A percentile compares a stretch with the other conserved stretches of the same genome.
Evolutionary conservation across 2,329 filamentous ascomycete species (phyloP).

Genomic region (Tolypocladium endophyticum): DNA sequence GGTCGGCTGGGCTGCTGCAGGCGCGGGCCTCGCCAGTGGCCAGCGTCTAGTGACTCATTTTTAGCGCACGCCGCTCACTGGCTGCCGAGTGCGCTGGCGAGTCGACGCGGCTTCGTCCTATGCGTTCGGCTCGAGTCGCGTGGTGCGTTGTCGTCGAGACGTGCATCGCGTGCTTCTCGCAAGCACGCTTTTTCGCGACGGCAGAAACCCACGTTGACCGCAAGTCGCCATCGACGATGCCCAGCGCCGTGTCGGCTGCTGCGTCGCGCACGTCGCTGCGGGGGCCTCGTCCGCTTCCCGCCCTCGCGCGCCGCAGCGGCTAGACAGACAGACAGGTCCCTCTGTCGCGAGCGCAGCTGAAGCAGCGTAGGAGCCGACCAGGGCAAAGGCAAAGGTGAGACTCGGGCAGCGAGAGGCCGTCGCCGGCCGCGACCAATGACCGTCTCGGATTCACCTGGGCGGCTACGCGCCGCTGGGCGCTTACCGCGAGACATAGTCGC

Average conservation of each 20-base stretch:
- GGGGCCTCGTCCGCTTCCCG: too few species aligned
- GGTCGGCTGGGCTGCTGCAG: slow-evolving; percentile 17
- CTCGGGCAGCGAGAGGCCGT: too few species aligned
- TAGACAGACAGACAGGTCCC: too few species aligned
- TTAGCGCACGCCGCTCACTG: slow-evolving; percentile 11
- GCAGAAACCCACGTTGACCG: too few species aligned
- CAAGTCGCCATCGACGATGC: too few species aligned
- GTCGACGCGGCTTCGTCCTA: too few species aligned
- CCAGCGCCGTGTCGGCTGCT: too few species aligned
- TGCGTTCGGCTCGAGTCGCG: background rate
- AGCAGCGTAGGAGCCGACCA: too few species aligned
- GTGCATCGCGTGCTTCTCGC: background rate
- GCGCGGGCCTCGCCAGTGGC: slow-evolving; percentile 19
- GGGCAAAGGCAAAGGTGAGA: background rate
- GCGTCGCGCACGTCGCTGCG: too few species aligned
- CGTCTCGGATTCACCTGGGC: background rate
- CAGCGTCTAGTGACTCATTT: slow-evolving; percentile 20
- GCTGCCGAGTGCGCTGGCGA: background rate
- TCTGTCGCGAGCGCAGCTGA: background rate
- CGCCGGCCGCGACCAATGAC: background rate
- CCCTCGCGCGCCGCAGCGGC: background rate
- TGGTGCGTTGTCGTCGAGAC: background rate
- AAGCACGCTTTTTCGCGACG: too few species aligned
- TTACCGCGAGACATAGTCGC: background rate
- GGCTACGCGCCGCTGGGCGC: background rate